Evolutionary conservation across 108 stramenopile species (phyloP), one percentile per base, ranked within the genome.

Genomic region (Cyclostephanos invisitatus): DNA sequence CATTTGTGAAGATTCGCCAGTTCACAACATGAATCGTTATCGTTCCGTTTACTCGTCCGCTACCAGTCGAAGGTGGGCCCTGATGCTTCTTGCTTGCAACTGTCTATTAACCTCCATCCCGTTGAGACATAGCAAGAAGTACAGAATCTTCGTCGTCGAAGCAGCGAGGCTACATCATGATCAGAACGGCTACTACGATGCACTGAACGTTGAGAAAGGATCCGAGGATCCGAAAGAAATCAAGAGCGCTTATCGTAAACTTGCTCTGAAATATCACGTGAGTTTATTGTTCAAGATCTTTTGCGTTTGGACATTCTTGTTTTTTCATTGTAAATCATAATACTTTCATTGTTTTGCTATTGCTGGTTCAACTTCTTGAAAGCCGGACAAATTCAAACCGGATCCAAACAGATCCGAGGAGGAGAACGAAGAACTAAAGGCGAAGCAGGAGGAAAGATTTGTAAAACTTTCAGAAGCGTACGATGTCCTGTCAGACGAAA

Each of bases 381-480:
- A 72, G 57, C 93, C 93, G 0, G 93, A 94, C 49, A 91, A 91
- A 59, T 85, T 87, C 27, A 72, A 65, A 65, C 67, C 74, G 5
- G 49, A 68, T 29, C 67, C 74, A 15, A 68, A 62, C 8, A 32
- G 21, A 32, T 64, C 74, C 32, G 74, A 75, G 48, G 81, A 87
- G 29, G 60, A 64, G 10, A 81, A 86, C 29, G 84, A 88, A 36
- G 78, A 80, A 57, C 70, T 81, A 77, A 80, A 84, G 62, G 80
- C 88, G 0, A 35, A 51, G 38, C 66, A 75, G 10, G 86, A 91
- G 50, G 64, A 87, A 11, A 86, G 83, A 17, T 95, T 95, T 74
- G 84, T 92, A 35, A 64, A 85, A 62, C 76, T 95, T 35, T 64
- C 73, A 46, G 82, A 83, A 68, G 91, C 94, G 17, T 95, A 95